Evolutionary conservation across 352 stramenopile species (phyloP).

Genomic region (Achlya hypogyna): DNA sequence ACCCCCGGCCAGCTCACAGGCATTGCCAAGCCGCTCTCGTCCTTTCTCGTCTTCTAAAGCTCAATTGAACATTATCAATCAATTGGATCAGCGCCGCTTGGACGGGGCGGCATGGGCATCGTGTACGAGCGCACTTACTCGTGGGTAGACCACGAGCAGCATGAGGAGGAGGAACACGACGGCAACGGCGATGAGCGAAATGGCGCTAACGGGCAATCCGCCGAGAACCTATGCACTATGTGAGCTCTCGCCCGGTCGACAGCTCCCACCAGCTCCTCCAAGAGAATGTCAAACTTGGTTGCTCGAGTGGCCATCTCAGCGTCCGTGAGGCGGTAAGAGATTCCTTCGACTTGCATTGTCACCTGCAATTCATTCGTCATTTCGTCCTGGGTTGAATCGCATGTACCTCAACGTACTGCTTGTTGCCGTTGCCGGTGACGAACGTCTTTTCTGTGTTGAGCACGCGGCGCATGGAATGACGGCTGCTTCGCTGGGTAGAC

Average conservation of each 20-base stretch:
- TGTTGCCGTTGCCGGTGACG: not conserved
- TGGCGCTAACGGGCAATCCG: conserved; percentile 2
- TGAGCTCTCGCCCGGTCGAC: not conserved
- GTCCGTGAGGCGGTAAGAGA: conserved; percentile 12
- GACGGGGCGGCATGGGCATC: not conserved
- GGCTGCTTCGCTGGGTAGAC: not conserved
- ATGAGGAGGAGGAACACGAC: not conserved
- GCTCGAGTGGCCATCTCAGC: not conserved
- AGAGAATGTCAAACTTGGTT: conserved; percentile 18
- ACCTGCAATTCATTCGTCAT: conserved; percentile 1
- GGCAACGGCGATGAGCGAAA: conserved; percentile 9
- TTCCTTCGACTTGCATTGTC: conserved; percentile 18
- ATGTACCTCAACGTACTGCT: conserved; percentile 9
- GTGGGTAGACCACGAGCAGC: conserved; percentile 13
- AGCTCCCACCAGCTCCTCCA: conserved; percentile 12
- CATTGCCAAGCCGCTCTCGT: not conserved
- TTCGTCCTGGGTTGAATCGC: not conserved
- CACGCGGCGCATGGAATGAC: conserved; percentile 7
- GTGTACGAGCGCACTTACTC: not conserved
- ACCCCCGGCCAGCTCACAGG: not conserved
- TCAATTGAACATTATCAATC: not conserved
- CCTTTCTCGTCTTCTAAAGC: conserved; percentile 18
- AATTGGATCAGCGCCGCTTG: not conserved
- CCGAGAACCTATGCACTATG: conserved; percentile 4
- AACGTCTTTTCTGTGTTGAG: conserved; percentile 22